Evolutionary conservation across 2,329 filamentous ascomycete species (phyloP).

Genomic region (Aspergillus niger): DNA sequence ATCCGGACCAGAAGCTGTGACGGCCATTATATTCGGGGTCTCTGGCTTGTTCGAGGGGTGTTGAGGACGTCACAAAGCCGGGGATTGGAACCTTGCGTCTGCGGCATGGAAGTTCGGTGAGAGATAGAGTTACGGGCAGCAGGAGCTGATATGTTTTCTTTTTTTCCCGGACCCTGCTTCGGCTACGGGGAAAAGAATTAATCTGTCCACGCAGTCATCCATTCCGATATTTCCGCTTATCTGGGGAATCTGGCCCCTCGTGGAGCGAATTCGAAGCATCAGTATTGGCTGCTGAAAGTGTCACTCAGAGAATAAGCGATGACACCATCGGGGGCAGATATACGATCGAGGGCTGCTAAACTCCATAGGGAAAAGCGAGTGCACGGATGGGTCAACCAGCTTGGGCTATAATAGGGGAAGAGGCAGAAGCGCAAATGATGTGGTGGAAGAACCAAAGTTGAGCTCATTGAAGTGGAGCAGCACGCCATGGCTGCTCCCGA

Average conservation of each 20-base stretch:
- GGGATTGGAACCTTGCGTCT: not conserved
- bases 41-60: not conserved
- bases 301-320: not conserved
- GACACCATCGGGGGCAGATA: conserved; percentile 6
- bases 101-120: not conserved
- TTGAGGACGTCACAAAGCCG: not conserved
- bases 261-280: not conserved
- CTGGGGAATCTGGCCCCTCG: not conserved
- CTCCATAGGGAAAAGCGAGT: not conserved
- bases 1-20: not conserved
- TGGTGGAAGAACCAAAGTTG: not conserved
- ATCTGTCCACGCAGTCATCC: not conserved
- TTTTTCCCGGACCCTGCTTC: not conserved
- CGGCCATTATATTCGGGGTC: not conserved
- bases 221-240: not conserved
- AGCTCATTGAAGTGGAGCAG: not conserved
- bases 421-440: conserved; percentile 1
- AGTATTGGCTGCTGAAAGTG: conserved; percentile 3
- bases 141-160: not conserved
- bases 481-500: not conserved
- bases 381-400: not conserved
- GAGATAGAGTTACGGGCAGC: not conserved
- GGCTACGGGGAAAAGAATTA: not conserved
- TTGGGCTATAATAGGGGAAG: not conserved
- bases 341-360: not conserved